These are phyloP conservation scores for Phytophthora sp. DNA, from an alignment of 352 stramenopile species.

Conservation along the genomic window DNA sequence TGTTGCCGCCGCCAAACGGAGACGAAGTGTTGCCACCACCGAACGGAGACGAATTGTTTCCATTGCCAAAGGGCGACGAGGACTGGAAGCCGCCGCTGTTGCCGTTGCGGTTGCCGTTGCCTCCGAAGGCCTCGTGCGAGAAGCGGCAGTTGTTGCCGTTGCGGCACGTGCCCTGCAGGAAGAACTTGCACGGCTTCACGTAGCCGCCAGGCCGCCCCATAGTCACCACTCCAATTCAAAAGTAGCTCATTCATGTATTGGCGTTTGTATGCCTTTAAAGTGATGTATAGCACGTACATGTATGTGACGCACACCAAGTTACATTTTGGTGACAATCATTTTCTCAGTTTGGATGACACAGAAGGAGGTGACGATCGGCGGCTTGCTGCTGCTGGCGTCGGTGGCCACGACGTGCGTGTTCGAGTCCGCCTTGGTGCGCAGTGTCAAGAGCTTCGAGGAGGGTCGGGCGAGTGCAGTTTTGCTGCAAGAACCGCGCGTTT, in stretches of 20 bases:
- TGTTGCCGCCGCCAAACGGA: conserved; percentile 19
- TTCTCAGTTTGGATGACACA: conserved; percentile 7
- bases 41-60: background rate
- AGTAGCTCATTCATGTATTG: background rate
- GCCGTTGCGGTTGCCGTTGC: conserved; percentile 17
- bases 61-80: conserved; percentile 19
- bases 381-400: conserved; percentile 53
- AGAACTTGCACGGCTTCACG: conserved; percentile 69
- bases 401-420: conserved; percentile 57
- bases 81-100: conserved; percentile 16
- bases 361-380: conserved; percentile 52
- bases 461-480: conserved; percentile 36
- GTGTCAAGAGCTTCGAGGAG: conserved; percentile 58
- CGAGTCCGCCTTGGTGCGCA: conserved; percentile 59
- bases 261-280: no score
- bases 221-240: background rate
- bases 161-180: conserved; percentile 69
- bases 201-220: conserved; percentile 26
- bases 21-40: conserved; percentile 3
- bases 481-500: conserved; percentile 29
- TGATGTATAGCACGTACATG: no score
- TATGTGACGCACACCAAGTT: background rate
- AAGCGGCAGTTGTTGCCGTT: conserved; percentile 77
- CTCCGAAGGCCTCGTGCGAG: conserved; percentile 44
- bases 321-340: background rate